phyloP scores from a whole-genome alignment of 2,329 filamentous ascomycete genomes.

The Xylariales sp. region DNA sequence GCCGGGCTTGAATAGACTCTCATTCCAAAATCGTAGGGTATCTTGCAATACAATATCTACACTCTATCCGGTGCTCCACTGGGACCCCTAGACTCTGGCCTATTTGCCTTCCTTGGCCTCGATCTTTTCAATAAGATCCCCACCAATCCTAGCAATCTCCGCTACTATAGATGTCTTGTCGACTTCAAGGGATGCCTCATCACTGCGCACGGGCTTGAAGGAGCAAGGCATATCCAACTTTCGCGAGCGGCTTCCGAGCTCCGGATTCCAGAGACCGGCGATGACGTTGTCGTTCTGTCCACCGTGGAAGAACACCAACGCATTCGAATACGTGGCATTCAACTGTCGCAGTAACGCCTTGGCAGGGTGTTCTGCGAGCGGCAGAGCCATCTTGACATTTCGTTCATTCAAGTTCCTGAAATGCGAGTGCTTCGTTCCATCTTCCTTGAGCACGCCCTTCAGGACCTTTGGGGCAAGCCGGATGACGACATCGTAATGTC shows the following conservation, averaged over 20 bases:
- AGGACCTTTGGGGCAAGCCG: conserved; percentile 57
- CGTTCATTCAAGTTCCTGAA: conserved; percentile 79
- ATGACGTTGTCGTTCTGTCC: conserved; percentile 51
- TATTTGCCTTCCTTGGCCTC: conserved; percentile 28
- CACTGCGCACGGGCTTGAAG: conserved; percentile 49
- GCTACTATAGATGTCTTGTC: conserved; percentile 64
- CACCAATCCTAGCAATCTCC: conserved; percentile 67
- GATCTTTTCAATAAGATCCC: conserved; percentile 57
- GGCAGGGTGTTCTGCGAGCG: conserved; percentile 56
- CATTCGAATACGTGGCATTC: conserved; percentile 58
- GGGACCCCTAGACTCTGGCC: conserved; percentile 1
- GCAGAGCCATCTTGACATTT: conserved; percentile 35
- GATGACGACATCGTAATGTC: conserved; percentile 84
- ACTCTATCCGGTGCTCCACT: neutral
- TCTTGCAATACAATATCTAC: neutral
- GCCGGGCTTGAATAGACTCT: too few relatives aligned
- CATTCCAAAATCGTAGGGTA: too few relatives aligned
- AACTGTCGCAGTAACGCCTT: conserved; percentile 64
- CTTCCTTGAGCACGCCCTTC: conserved; percentile 33
- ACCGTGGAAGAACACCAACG: conserved; percentile 77
- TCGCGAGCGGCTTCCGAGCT: conserved; percentile 54
- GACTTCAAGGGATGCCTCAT: conserved; percentile 49
- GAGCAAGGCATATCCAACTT: conserved; percentile 68
- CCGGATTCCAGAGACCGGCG: conserved; percentile 55
- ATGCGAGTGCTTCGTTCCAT: conserved; percentile 36